phyloP scores from a whole-genome alignment of 169 alveolate genomes.

The Plasmodium vivax region DNA sequence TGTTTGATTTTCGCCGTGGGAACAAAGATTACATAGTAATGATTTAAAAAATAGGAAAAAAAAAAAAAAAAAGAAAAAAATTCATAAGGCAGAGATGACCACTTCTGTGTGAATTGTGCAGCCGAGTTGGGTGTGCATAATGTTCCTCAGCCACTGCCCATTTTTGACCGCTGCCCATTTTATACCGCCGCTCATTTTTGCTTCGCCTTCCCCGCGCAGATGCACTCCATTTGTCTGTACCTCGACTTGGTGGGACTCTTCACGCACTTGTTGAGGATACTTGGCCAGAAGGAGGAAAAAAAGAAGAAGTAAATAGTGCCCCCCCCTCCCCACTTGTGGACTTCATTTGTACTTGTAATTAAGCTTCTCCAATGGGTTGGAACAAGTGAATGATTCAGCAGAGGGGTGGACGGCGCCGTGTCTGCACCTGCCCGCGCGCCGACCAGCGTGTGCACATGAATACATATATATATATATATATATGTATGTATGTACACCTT shows the following conservation, averaged over 20 bases:
- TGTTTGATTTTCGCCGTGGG: constrained; percentile 70
- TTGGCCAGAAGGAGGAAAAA: constrained; percentile 62
- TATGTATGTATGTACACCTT: not conserved
- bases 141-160: not conserved
- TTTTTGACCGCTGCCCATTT: not conserved
- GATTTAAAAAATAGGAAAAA: not conserved
- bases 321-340: not conserved
- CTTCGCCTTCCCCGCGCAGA: constrained; percentile 5
- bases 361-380: not conserved
- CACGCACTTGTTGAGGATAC: constrained; percentile 65
- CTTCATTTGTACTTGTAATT: not conserved
- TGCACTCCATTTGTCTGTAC: constrained; percentile 64
- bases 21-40: constrained; percentile 71
- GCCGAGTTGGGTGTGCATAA: not conserved
- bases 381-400: constrained; percentile 1
- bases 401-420: not conserved
- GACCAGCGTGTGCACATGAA: not conserved
- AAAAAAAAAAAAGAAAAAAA: constrained; percentile 26
- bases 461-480: not conserved
- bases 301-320: constrained; percentile 20
- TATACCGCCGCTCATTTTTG: not conserved
- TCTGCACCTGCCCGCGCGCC: not conserved
- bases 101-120: not conserved
- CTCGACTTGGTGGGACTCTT: constrained; percentile 59
- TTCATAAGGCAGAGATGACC: not conserved